Conservation (phyloP, 495 filamentous ascomycete species). For the Talaromyces thailandensis region DNA sequence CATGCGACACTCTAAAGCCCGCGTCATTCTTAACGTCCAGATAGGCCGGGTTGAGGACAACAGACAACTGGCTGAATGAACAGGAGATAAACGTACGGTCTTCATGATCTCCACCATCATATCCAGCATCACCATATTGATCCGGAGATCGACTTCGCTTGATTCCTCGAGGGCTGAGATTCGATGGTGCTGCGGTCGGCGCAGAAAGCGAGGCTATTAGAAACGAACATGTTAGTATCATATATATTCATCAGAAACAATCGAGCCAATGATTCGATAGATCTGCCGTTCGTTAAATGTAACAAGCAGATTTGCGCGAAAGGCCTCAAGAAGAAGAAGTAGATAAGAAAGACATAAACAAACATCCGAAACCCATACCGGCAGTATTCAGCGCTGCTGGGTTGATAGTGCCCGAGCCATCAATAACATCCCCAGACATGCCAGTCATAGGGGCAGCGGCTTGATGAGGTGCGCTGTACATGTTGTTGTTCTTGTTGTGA, state of each 20-base stretch:
- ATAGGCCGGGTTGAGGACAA: not conserved
- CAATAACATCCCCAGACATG: constrained; percentile 52
- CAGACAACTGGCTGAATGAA: not conserved
- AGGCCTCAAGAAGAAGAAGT: not conserved
- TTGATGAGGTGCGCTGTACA: constrained; percentile 49
- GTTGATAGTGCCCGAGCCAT: constrained; percentile 73
- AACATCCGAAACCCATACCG: constrained; percentile 35
- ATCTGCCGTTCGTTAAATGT: not conserved
- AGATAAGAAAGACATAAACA: constrained; percentile 5
- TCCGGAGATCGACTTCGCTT: constrained; percentile 95
- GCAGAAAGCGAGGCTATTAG: constrained; percentile 36
- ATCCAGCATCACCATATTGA: constrained; percentile 50
- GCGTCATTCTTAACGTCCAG: not conserved
- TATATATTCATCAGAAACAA: not conserved
- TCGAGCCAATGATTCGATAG: not conserved
- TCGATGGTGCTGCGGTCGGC: constrained; percentile 33
- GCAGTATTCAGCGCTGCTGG: constrained; percentile 61
- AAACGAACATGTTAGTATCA: constrained; percentile 22
- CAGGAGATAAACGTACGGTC: constrained; percentile 60
- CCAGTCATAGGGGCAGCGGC: constrained; percentile 48
- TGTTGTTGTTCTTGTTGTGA: too few relatives aligned
- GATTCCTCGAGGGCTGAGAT: constrained; percentile 60
- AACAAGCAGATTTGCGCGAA: constrained; percentile 3
- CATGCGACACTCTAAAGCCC: not conserved
- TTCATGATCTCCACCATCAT: constrained; percentile 56